Evolutionary conservation across 805 yeast species (phyloP), one percentile per base, ranked within the genome.

Genomic region (Spathaspora passalidarum): DNA sequence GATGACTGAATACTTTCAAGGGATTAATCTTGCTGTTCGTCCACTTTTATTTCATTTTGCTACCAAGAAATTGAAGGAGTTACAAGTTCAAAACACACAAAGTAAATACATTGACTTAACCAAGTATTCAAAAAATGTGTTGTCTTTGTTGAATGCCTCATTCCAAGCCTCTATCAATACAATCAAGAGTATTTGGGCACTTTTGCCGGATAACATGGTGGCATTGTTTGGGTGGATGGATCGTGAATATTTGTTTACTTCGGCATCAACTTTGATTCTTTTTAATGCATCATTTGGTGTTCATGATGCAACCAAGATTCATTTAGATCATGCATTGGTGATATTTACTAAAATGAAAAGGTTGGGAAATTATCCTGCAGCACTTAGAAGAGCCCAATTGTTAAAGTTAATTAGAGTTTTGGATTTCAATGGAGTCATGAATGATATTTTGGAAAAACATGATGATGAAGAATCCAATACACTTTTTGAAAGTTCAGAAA

Each of bases 181-280:
- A 0, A 79, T 86, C 34, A 71, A 88, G 51, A 80, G 86, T 0
- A 66, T 86, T 2, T 86, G 92, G 92, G 82, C 85, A 0, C 66
- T 86, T 40, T 70, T 83, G 59, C 88, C 86, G 0, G 86, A 83
- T 46, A 85, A 84, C 52, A 84, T 84, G 89, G 83, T 86, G n/a
- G 92, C 95, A 0, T 63, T 86, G 38, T 86, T 86, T 65, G 94
- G 95, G 2, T 86, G 88, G 72, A 86, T 86, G 92, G 95, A 86
- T 59, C 72, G 95, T 55, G 95, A 86, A 56, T 86, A 86, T 57
- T 66, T 86, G 19, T 86, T 85, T 61, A 86, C 90, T 0, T 80
- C 91, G 0, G 81, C 91, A 3, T 85, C 87, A 4, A 86, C 94
- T 0, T 65, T 86, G 40, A 79, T 86, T 13, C 68, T 86, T 36